A percentile compares a stretch with the other conserved stretches of the same genome.
Evolutionary conservation across 257 asterid species (phyloP).

Genomic region (Oldenlandia corymbosa): DNA sequence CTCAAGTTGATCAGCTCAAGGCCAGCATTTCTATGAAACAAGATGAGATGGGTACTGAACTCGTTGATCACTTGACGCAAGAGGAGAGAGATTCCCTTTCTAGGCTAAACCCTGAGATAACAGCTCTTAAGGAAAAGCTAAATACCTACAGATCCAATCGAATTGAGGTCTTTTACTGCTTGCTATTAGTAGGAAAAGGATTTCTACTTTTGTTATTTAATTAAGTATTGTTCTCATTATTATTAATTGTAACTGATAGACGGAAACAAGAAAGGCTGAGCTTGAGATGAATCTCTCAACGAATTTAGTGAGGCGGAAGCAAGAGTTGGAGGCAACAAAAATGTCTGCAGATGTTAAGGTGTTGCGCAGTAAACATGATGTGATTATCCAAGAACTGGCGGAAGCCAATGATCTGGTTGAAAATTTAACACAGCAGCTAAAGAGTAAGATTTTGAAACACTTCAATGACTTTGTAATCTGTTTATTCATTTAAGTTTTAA

Average conservation of each 20-base stretch:
- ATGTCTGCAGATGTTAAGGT: constrained; percentile 59
- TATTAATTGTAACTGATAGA: constrained; percentile 41
- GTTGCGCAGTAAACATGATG: constrained; percentile 70
- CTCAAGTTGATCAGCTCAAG: constrained; percentile 80
- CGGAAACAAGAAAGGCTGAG: constrained; percentile 89
- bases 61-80: constrained; percentile 90
- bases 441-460: constrained; percentile 39
- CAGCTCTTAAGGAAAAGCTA: constrained; percentile 67
- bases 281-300: constrained; percentile 96
- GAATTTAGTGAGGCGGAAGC: constrained; percentile 87
- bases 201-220: constrained; percentile 8
- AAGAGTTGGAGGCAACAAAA: constrained; percentile 83
- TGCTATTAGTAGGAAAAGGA: constrained; percentile 7
- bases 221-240: background rate
- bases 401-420: constrained; percentile 59
- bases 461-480: constrained; percentile 15
- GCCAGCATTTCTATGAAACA: constrained; percentile 73
- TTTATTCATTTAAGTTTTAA: constrained; percentile 9
- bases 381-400: constrained; percentile 68
- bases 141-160: constrained; percentile 67
- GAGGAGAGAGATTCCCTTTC: constrained; percentile 83
- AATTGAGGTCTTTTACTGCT: constrained; percentile 65
- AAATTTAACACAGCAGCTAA: constrained; percentile 59
- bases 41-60: constrained; percentile 93
- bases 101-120: constrained; percentile 88